Base-by-base conservation (phyloP, 257 asterid species). In the Solanum verrucosum region DNA sequence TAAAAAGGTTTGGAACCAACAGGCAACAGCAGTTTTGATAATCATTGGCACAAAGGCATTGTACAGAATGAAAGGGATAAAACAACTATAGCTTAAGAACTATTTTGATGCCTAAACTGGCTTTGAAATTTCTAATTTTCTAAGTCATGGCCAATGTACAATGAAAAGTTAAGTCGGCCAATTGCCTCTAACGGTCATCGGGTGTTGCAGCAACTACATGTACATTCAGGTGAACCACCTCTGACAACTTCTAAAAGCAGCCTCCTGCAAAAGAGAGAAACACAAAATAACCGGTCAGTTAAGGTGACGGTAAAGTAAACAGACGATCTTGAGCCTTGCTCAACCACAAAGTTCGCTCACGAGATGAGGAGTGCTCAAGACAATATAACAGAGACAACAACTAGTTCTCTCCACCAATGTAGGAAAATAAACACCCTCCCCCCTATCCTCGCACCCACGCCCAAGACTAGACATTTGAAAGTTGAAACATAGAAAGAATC, bases 181-280 rank as follows among this genome's bases (percentile, higher is more conserved):
- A 35, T 68, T 52, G 87, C 87, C 37, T 44, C 60, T 49, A 82
- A 49, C 83, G 85, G 85, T 89, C 49, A 89, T 86, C 83, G 79
- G 90, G 87, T 83, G 89, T 85, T 84, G 87, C 88, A 89, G 87
- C 89, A 72, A 72, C 87, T 87, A 91, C 92, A 89, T 85, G 90
- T 89, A 91, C 92, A 86, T 72, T 84, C 86, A 87, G 88, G 79
- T 74, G 65, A 87, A 86, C 88, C 87, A 37, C 88, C 90, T 37
- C 87, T 42, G 42, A 73, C 88, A 75, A 85, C 72, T 83, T 67
- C 68, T 38, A 86, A 72, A 37, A 31, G 78, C 88, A 82, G 87
- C 91, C 85, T 86, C 90, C 91, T 91, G 89, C 87, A 86, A 6
- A 31, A 37, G 33, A 31, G 83, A n/a, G 6, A 63, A 14, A 84